phyloP scores from a whole-genome alignment of 23 red algal genomes.

The Gracilaria vermiculophylla region DNA sequence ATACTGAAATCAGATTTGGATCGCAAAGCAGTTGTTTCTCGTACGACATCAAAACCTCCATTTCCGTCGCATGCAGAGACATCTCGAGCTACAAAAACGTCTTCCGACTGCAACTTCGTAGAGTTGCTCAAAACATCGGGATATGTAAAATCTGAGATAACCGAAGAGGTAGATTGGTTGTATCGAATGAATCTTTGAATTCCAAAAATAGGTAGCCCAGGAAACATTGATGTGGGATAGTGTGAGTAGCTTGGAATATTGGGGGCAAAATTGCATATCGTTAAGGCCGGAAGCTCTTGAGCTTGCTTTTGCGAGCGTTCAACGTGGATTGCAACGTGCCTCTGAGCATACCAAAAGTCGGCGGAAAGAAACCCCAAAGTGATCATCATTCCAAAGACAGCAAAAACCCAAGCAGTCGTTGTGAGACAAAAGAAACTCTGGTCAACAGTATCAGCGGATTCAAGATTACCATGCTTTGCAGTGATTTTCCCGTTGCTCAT shows the following conservation, averaged over 20 bases:
- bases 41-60: conserved; percentile 36
- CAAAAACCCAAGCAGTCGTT: conserved; percentile 37
- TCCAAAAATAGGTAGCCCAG: conserved; percentile 47
- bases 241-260: conserved; percentile 25
- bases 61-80: not conserved
- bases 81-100: conserved; percentile 25
- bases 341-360: conserved; percentile 49
- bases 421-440: conserved; percentile 47
- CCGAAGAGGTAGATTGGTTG: not conserved
- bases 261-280: conserved; percentile 29
- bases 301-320: conserved; percentile 23
- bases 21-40: conserved; percentile 30
- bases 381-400: conserved; percentile 64
- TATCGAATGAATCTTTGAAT: conserved; percentile 25
- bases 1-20: not conserved
- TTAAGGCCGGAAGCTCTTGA: conserved; percentile 42
- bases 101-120: not conserved
- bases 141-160: not conserved
- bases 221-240: conserved; percentile 42
- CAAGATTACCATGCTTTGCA: not conserved
- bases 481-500: conserved; percentile 30
- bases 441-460: not conserved
- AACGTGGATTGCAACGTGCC: conserved; percentile 48
- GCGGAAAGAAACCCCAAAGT: conserved; percentile 54
- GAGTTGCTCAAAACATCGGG: not conserved